Conservation (phyloP, 106 monocot species). For the Apostasia shenzhenica region DNA sequence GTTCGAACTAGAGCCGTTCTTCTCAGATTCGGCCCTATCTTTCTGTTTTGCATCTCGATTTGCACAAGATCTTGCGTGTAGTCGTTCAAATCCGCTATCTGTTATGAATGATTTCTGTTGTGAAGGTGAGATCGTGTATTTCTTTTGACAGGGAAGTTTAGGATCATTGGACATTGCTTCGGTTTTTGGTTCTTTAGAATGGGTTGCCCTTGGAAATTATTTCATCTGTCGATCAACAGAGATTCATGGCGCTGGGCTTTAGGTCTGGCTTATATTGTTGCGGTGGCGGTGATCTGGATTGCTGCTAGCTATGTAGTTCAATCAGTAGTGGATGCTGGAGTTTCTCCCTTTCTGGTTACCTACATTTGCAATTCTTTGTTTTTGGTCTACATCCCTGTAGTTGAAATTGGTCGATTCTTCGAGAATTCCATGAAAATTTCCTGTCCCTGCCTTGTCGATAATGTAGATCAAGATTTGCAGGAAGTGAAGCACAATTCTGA, state of each 20-base stretch:
- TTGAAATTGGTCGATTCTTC: constrained; percentile 50
- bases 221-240: constrained; percentile 13
- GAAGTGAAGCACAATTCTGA: constrained; percentile 5
- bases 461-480: constrained; percentile 18
- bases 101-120: neutral
- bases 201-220: constrained; percentile 2
- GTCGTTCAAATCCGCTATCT: too few relatives aligned
- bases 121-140: neutral
- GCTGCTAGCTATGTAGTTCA: constrained; percentile 95
- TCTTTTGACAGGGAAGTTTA: neutral
- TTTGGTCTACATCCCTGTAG: constrained; percentile 75
- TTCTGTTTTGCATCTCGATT: neutral
- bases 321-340: constrained; percentile 79
- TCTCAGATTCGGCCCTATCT: neutral
- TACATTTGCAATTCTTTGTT: constrained; percentile 95
- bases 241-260: constrained; percentile 58
- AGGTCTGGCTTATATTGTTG: constrained; percentile 73
- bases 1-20: neutral
- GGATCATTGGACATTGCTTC: neutral
- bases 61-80: neutral
- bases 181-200: neutral
- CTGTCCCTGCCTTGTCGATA: constrained; percentile 4
- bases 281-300: constrained; percentile 89
- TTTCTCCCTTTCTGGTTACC: constrained; percentile 89
- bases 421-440: constrained; percentile 36